phyloP scores from a whole-genome alignment of 73 alveolate species.

The Paramecium biaurelia region DNA sequence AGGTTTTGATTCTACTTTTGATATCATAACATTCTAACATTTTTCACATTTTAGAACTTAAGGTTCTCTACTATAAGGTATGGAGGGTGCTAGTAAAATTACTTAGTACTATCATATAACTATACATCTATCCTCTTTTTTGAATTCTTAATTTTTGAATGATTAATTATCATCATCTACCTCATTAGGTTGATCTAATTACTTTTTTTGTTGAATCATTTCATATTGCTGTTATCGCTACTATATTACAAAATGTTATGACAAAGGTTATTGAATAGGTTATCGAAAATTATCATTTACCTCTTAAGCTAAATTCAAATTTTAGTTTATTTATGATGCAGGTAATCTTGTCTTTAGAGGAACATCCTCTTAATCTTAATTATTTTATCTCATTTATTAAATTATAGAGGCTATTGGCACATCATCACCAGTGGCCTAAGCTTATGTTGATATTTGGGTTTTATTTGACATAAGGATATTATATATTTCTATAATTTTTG shows the following conservation, averaged over 20 bases:
- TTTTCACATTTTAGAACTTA: background rate
- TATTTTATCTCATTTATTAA: background rate
- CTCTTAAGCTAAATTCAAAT: background rate
- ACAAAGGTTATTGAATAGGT: background rate
- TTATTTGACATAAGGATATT: background rate
- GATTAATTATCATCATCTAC: background rate
- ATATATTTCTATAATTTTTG: background rate
- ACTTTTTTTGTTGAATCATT: background rate
- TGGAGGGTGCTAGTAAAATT: background rate
- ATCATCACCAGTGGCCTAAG: background rate
- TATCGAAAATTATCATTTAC: background rate
- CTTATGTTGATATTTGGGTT: background rate
- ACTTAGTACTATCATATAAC: background rate
- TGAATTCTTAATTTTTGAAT: background rate
- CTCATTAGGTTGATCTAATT: background rate
- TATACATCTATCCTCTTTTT: background rate
- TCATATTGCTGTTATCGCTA: background rate
- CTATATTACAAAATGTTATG: background rate
- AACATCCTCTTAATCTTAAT: background rate
- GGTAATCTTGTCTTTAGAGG: constrained; percentile 30
- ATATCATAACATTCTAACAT: background rate
- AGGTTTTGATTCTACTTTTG: constrained; percentile 13
- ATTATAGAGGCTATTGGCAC: background rate
- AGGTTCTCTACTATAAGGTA: constrained; percentile 26
- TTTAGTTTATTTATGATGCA: background rate